These are phyloP conservation scores for Galerina marginata DNA, from an alignment of 768 basidiomycete species.

Conservation along the genomic window DNA sequence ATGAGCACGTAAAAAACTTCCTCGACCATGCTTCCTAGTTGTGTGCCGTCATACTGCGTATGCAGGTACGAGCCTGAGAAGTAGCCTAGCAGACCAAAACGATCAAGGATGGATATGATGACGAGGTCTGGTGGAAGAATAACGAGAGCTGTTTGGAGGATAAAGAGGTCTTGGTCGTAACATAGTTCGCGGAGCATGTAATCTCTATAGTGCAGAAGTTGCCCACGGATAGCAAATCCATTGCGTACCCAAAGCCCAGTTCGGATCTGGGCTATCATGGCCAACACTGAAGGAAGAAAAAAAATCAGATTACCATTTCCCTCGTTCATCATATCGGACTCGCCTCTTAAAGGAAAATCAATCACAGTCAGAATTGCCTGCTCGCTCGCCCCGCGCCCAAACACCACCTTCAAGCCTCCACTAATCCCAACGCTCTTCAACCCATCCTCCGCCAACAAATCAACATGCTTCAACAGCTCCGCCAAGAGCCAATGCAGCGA, in stretches of 20 bases:
- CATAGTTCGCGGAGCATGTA: conserved; percentile 95
- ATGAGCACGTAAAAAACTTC: conserved; percentile 90
- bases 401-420: conserved; percentile 64
- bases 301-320: not conserved
- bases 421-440: conserved; percentile 56
- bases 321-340: conserved; percentile 25
- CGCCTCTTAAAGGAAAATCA: conserved; percentile 90
- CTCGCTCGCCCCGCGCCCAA: conserved; percentile 66
- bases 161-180: conserved; percentile 92
- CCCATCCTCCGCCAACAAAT: conserved; percentile 61
- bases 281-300: conserved; percentile 58
- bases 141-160: conserved; percentile 85
- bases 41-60: conserved; percentile 67
- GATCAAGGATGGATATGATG: conserved; percentile 86
- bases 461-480: conserved; percentile 85
- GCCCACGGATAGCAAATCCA: conserved; percentile 93
- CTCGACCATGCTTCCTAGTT: conserved; percentile 86
- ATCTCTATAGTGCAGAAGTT: conserved; percentile 94
- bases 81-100: conserved; percentile 82
- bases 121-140: conserved; percentile 80
- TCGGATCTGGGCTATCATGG: conserved; percentile 94
- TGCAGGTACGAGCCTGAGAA: conserved; percentile 71
- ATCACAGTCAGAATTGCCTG: conserved; percentile 75
- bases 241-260: conserved; percentile 98
- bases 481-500: conserved; percentile 90